Evolutionary conservation across 257 asterid species (phyloP), one percentile per base, ranked within the genome.

Genomic region (Dorcoceras hygrometricum): DNA sequence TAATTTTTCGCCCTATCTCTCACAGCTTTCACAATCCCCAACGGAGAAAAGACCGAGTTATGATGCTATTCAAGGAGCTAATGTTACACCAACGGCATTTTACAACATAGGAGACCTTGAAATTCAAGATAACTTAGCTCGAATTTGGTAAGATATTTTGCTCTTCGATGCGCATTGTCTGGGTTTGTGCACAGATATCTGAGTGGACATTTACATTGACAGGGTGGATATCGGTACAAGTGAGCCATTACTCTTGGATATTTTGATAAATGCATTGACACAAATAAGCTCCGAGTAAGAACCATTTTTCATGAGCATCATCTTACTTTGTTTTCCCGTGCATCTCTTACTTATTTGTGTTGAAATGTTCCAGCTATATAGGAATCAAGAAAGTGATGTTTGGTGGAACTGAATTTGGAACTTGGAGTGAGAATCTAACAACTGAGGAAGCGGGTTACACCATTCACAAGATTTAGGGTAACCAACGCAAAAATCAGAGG

Each of bases 101-200:
- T 93, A 88, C 83, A 93, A 93, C 87, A 90, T 86, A 57, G 99
- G 99, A 63, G 97, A 93, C 78, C 82, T 93, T 61, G 99, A 90
- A 79, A 76, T 93, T 78, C 99, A 90, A 76, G 95, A 90, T 73
- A 86, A 88, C 65, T 28, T 90, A 75, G 96, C 99, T 72, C 95
- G 97, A 43, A 62, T 90, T 73, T 93, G 99, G 99, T 91, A 77
- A 76, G 31, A 9, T 26, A 16, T 23, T 69, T 62, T 62, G 32
- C 54, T 20, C 54, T 25, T 39, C 28, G 34, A 9, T 22, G 23
- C 19, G n/a, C 32, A 14, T n/a, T 14, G 23, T 64, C 46, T 23
- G 19, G 28, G 54, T 67, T 67, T 31, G 12, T 69, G 36, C 43
- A 29, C 31, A 43, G 62, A 65, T 75, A 74, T 58, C 11, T 60